Evolutionary conservation across 345 rosid genomes (phyloP).

Genomic region (Populus simonii): DNA sequence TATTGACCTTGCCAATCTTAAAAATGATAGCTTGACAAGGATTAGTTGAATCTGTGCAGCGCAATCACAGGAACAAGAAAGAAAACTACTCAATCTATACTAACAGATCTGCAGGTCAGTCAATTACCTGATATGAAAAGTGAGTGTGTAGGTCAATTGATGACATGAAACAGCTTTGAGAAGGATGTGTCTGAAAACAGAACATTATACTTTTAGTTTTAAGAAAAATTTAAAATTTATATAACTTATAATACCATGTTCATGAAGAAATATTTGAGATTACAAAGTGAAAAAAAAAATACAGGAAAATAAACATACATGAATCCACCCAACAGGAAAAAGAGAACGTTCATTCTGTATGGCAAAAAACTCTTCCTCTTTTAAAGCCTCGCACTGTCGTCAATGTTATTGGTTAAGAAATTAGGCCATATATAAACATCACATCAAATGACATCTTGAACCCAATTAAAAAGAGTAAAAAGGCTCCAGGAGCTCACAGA

Average conservation of each 20-base stretch:
- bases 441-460: conserved; percentile 10
- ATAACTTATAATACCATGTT: neutral
- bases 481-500: conserved; percentile 54
- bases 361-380: conserved; percentile 78
- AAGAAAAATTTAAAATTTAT: neutral
- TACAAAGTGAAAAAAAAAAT: neutral
- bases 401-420: neutral
- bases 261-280: neutral
- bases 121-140: conserved; percentile 67
- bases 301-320: conserved; percentile 41
- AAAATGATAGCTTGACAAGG: neutral
- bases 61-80: too few relatives aligned
- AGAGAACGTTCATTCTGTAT: conserved; percentile 75
- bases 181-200: conserved; percentile 81
- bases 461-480: conserved; percentile 13
- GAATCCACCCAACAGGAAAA: conserved; percentile 87
- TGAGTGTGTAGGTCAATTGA: conserved; percentile 91
- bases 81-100: conserved; percentile 4
- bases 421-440: neutral
- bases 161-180: conserved; percentile 94
- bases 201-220: neutral
- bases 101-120: neutral
- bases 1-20: neutral
- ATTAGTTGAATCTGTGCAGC: too few relatives aligned
- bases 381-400: conserved; percentile 70